A percentile compares a stretch with the other conserved stretches of the same genome.
phyloP scores from a whole-genome alignment of 1,284 basidiomycete species.

The Pyrrhoderma lamaoense region DNA sequence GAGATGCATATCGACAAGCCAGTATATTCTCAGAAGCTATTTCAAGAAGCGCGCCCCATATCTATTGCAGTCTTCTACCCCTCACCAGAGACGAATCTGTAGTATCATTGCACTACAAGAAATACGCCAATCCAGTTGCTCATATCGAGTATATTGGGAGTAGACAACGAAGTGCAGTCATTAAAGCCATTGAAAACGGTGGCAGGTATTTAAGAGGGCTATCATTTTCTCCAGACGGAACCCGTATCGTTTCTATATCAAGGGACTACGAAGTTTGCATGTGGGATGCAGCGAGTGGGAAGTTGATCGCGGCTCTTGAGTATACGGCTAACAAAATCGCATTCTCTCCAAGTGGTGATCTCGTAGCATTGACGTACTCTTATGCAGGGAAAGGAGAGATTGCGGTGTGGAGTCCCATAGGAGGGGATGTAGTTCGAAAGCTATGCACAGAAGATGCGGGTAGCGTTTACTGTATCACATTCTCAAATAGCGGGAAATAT shows the following conservation, averaged over 20 bases:
- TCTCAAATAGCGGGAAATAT: too few species aligned
- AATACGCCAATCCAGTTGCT: neutral
- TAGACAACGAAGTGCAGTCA: neutral
- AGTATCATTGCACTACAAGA: neutral
- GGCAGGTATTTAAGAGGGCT: neutral
- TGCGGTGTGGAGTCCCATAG: too few species aligned
- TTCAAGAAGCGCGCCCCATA: neutral
- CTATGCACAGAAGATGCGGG: too few species aligned
- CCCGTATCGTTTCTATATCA: neutral
- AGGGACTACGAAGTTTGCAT: neutral
- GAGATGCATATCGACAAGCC: slow-evolving; percentile 2
- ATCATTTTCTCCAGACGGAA: slow-evolving; percentile 5
- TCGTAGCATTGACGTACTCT: too few species aligned
- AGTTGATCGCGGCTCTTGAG: too few species aligned
- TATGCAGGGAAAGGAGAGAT: too few species aligned
- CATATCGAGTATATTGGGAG: neutral
- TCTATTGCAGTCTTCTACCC: neutral
- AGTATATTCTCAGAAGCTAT: slow-evolving; percentile 1
- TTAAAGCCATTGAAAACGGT: neutral
- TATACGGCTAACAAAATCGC: too few species aligned
- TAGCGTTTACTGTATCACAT: too few species aligned
- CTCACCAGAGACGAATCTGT: neutral
- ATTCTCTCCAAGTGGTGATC: too few species aligned
- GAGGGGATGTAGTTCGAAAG: too few species aligned
- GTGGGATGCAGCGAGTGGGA: neutral